These are phyloP conservation scores for Linnemannia schmuckeri DNA, from an alignment of 192 early-diverging fungal genomes.

Conservation along the genomic window DNA sequence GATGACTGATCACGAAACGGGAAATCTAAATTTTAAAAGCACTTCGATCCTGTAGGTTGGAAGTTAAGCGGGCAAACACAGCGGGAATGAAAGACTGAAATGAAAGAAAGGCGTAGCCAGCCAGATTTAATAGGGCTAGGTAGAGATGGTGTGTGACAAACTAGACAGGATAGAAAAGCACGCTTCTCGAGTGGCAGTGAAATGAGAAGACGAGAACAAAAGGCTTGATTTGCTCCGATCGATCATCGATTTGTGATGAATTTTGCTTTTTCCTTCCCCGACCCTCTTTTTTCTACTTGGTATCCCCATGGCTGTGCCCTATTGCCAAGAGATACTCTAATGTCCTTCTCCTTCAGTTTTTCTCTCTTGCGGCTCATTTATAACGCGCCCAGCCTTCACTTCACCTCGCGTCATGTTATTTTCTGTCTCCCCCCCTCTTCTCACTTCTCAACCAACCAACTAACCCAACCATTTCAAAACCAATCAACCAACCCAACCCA, in stretches of 20 bases:
- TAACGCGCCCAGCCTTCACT: too few species aligned
- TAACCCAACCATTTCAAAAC: not conserved
- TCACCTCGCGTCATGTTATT: not conserved
- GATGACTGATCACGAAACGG: too few species aligned
- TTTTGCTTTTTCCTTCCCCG: not conserved
- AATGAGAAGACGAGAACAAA: not conserved
- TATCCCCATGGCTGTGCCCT: too few species aligned
- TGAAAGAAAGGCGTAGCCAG: too few species aligned
- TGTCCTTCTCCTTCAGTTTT: too few species aligned
- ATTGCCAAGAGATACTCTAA: too few species aligned
- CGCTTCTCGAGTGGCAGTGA: not conserved
- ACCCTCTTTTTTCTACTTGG: not conserved
- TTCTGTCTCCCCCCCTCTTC: not conserved
- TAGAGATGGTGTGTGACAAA: not conserved
- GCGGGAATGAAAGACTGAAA: not conserved
- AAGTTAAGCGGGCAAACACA: not conserved
- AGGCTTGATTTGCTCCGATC: not conserved
- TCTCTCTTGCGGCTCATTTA: too few species aligned
- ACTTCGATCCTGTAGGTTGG: too few species aligned
- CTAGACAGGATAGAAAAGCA: not conserved
- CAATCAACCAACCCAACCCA: not conserved
- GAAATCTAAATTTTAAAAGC: too few species aligned
- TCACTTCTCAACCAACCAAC: not conserved
- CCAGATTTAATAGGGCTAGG: too few species aligned
- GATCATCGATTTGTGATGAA: not conserved